A percentile compares a stretch with the other conserved stretches of the same genome.
Conservation (phyloP, 345 rosid species). For the Excoecaria cochinchinensis region DNA sequence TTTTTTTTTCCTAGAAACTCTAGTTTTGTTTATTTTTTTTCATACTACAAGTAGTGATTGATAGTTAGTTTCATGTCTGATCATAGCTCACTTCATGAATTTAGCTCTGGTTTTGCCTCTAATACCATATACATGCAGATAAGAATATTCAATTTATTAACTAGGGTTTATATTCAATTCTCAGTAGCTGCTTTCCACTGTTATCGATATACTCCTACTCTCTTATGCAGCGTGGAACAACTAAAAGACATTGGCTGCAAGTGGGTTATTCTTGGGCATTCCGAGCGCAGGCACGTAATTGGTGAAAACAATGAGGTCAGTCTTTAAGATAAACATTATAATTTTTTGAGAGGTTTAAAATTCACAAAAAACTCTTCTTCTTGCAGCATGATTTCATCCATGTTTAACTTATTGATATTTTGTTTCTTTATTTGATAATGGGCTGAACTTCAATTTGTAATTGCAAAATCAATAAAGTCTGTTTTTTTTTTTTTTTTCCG, state of each 20-base stretch:
- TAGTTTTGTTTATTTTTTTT: not conserved
- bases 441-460: not conserved
- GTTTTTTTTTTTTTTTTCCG: not conserved
- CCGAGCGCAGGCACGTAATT: slow-evolving; percentile 88
- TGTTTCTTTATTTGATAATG: not conserved
- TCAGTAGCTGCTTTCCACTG: not conserved
- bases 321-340: not conserved
- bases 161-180: not conserved
- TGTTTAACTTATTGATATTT: not conserved
- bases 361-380: not conserved
- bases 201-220: slow-evolving; percentile 3
- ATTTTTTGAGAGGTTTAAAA: not conserved
- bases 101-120: not conserved
- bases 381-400: not conserved
- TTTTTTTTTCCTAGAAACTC: not conserved
- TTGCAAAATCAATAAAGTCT: not conserved
- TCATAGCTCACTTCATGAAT: not conserved
- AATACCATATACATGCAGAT: not conserved
- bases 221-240: slow-evolving; percentile 74
- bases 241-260: slow-evolving; percentile 87
- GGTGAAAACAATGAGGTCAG: slow-evolving; percentile 91
- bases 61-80: not conserved
- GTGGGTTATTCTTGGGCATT: slow-evolving; percentile 98
- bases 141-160: not conserved
- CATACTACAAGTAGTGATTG: not conserved